A percentile compares a stretch with the other conserved stretches of the same genome.
These are phyloP conservation scores for Uromyces viciae-fabae DNA, from an alignment of 1,284 basidiomycete genomes.

Conservation along the genomic window DNA sequence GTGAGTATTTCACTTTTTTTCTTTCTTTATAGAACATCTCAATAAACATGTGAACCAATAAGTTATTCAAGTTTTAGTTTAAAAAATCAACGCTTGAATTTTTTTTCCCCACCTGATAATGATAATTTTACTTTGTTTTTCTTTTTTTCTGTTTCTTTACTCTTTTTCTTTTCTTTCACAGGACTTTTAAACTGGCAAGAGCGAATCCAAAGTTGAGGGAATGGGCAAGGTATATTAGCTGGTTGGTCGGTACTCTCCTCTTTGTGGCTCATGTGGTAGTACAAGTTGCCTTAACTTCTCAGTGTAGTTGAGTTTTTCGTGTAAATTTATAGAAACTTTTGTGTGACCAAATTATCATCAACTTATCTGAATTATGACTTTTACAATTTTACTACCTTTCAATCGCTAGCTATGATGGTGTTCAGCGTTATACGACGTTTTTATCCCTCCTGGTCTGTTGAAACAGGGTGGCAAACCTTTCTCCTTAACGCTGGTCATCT, in stretches of 20 bases:
- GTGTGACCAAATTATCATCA: too few relatives aligned
- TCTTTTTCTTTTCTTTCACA: background rate
- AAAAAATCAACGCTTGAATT: background rate
- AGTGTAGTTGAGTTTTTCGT: conserved; percentile 38
- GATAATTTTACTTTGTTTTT: background rate
- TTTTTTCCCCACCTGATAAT: background rate
- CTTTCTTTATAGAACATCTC: too few relatives aligned
- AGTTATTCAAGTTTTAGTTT: background rate
- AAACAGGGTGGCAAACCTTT: conserved; percentile 29
- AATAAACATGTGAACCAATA: too few relatives aligned
- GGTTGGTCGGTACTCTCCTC: conserved; percentile 35
- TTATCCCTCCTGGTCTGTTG: conserved; percentile 3
- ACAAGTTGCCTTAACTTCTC: conserved; percentile 41
- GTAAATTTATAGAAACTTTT: too few relatives aligned
- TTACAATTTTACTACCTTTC: background rate
- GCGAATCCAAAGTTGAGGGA: conserved; percentile 34
- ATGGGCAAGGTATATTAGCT: conserved; percentile 40
- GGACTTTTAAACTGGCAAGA: conserved; percentile 41
- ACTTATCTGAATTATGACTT: background rate
- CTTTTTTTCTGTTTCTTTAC: too few relatives aligned
- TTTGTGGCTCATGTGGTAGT: conserved; percentile 41
- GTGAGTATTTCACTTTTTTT: background rate
- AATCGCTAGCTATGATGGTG: conserved; percentile 16
- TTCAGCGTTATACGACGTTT: conserved; percentile 7
- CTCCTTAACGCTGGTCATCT: conserved; percentile 33